Base-by-base conservation (phyloP, 306 rosid genomes). In the Cicer pinnatifidum region DNA sequence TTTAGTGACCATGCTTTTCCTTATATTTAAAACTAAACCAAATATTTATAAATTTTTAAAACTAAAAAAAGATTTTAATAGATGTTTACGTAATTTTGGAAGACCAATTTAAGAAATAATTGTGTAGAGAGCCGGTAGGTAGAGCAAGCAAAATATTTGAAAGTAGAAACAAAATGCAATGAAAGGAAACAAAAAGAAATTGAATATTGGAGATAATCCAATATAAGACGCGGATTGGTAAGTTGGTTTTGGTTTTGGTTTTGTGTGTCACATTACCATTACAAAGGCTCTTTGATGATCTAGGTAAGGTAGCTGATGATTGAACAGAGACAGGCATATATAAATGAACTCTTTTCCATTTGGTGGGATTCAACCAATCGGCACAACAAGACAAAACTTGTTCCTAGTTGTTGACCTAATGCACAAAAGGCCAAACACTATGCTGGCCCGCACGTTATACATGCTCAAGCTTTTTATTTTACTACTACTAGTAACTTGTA, bases 351-450 rank as follows among this genome's bases (percentile, higher is more conserved):
- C 5, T 46, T 43, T 38, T 38, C 63, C 66, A 62, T 57, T 84
- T 72, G 84, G 88, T 82, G 86, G 83, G 78, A 76, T 80, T 77
- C 82, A 81, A 81, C 80, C 72, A 58, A 83, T 67, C 11, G 75
- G 84, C 87, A 83, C 56, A 82, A 90, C 54, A 82, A 52, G 88
- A 80, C 95, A 82, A 87, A 84, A 82, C 71, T 60, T 83, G 80
- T 81, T 86, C 91, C 90, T 69, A 76, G 85, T 86, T 87, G 94
- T 92, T 87, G 91, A 92, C 96, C 92, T 75, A 84, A 80, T 70
- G 53, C 92, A 79, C 76, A 60, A 71, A 78, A 75, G 52, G 85
- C 85, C 95, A 92, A 88, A 86, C 79, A 39, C 57, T 35, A 5
- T 35, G 41, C 75, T 85, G 96, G 85, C 77, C 85, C 86, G 72